Evolutionary conservation across 148 eudicot genomes (phyloP), one percentile per base, ranked within the genome.

Genomic region (Simmondsia chinensis): DNA sequence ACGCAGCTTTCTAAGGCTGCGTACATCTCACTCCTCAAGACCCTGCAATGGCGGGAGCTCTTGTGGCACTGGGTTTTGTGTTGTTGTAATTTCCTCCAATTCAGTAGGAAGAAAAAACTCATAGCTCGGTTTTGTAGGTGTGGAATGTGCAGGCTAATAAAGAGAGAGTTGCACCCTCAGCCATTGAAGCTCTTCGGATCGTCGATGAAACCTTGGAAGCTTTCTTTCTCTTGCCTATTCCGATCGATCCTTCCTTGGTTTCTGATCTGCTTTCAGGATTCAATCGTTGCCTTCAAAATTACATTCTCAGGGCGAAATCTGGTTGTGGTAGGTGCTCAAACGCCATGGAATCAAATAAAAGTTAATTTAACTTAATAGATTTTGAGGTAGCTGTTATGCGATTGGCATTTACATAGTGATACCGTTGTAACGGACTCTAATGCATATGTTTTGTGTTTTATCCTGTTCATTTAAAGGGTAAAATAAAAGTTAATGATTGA

Each of bases 161-260:
- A 66, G 86, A 77, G 30, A 80, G 69, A 33, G 69, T 82, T 70
- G 86, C 88, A 41, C 83, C 95, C 15, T 91, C 97, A 34, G 94
- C 79, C 33, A 66, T 82, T 59, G 94, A 91, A 41, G 75, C 82
- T 53, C 65, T 85, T 29, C 85, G 95, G 22, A 70, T 68, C 10
- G 63, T 82, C 19, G 95, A 85, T 45, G 97, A 91, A 61, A 72
- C 93, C 16, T 35, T 82, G 39, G 94, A 85, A 56, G 97, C 97
- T 38, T 91, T 91, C 70, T 82, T 91, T 64, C 51, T 82, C 62
- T 70, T 91, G 63, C 97, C 97, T 24, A 85, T 91, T 65, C 87
- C 89, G 18, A 72, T 66, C 53, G 80, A 82, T 68, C 77, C 77
- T 49, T 66, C 47, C 56, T 57, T 85, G 63, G 85, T 91, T 32